Percentiles rank a stretch among this genome's conserved stretches.
These are phyloP conservation scores for Colletotrichum musicola DNA, from an alignment of 2,329 filamentous ascomycete species.

Conservation along the genomic window DNA sequence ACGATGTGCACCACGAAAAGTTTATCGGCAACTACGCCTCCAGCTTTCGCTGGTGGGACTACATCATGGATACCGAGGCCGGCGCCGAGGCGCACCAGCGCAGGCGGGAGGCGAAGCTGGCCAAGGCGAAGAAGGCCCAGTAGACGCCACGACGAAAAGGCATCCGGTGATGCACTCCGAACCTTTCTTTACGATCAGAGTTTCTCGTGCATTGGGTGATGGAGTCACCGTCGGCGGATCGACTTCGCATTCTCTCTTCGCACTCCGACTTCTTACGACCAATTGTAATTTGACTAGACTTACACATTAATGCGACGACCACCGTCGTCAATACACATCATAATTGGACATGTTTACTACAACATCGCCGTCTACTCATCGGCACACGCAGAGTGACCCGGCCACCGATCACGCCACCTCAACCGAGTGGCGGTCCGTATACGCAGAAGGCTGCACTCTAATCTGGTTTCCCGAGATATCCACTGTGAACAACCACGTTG, in stretches of 20 bases:
- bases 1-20: conserved; percentile 97
- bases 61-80: conserved; percentile 90
- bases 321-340: neutral
- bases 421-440: no score
- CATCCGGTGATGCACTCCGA: neutral
- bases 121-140: conserved; percentile 77
- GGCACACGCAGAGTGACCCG: no score
- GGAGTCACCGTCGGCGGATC: neutral
- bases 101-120: conserved; percentile 82
- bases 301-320: conserved; percentile 9
- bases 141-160: conserved; percentile 53
- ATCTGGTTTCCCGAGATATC: no score
- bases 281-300: conserved; percentile 13
- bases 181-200: neutral
- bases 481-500: no score
- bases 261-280: neutral
- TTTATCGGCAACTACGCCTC: conserved; percentile 99
- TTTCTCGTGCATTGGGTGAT: neutral
- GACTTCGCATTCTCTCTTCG: neutral
- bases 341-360: neutral
- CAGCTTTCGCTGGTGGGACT: conserved; percentile 99
- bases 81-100: conserved; percentile 87
- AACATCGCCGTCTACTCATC: no score
- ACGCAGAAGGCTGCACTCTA: no score
- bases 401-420: no score